A percentile compares a stretch with the other conserved stretches of the same genome.
phyloP scores from a whole-genome alignment of 805 yeast species.

The Tetrapisispora namnaoensis region DNA sequence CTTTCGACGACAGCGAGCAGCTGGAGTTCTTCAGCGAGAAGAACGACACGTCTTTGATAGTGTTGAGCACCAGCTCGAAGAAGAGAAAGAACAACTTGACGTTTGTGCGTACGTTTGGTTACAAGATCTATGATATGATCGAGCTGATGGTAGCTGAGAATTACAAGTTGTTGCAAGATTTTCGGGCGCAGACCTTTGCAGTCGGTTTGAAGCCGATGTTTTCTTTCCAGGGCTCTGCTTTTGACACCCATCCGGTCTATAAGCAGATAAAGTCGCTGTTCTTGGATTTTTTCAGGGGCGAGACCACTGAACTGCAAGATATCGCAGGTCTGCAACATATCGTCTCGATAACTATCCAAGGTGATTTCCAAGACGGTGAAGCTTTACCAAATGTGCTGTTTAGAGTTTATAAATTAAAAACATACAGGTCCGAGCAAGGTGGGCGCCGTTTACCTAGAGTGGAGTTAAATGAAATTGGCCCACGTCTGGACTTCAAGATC shows the following conservation, averaged over 20 bases:
- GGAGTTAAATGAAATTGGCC: conserved; percentile 91
- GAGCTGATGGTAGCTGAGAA: conserved; percentile 68
- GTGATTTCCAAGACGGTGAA: conserved; percentile 59
- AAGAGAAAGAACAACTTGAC: conserved; percentile 89
- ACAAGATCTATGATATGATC: conserved; percentile 86
- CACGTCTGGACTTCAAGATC: conserved; percentile 83
- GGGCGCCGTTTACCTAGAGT: conserved; percentile 73
- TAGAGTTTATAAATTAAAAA: conserved; percentile 81
- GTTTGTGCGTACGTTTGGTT: conserved; percentile 82
- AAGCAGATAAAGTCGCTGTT: conserved; percentile 81
- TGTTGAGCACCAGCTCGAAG: conserved; percentile 70
- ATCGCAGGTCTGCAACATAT: conserved; percentile 92
- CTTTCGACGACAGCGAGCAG: conserved; percentile 81
- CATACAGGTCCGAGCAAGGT: conserved; percentile 68
- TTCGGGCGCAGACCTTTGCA: conserved; percentile 68
- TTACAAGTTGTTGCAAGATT: conserved; percentile 67
- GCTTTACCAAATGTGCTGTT: conserved; percentile 74
- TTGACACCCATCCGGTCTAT: conserved; percentile 81
- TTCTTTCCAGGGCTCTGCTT: conserved; percentile 83
- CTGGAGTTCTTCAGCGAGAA: conserved; percentile 91
- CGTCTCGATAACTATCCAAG: conserved; percentile 68
- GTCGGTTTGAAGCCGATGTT: conserved; percentile 93
- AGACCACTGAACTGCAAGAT: conserved; percentile 71
- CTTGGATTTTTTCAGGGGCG: conserved; percentile 84
- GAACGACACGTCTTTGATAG: conserved; percentile 81